These are phyloP conservation scores for Lentinus brumalis DNA, from an alignment of 768 basidiomycete species.

Conservation along the genomic window DNA sequence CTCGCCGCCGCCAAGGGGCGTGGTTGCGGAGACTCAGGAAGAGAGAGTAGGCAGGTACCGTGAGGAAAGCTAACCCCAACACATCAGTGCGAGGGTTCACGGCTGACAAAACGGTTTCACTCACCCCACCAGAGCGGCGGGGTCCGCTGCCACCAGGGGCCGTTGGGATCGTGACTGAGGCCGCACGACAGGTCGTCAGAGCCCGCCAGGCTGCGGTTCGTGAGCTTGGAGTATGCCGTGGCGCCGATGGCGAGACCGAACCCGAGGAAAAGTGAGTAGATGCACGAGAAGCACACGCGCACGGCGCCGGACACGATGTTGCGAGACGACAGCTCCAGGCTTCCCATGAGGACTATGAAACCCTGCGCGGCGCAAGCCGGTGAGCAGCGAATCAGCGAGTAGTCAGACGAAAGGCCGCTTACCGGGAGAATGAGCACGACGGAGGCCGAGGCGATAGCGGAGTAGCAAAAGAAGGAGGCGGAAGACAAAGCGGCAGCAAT, in stretches of 20 bases:
- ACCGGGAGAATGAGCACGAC: conserved; percentile 83
- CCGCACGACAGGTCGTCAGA: conserved; percentile 64
- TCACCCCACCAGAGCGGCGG: conserved; percentile 74
- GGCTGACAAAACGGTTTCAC: conserved; percentile 20
- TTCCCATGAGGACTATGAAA: conserved; percentile 70
- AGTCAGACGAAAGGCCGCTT: conserved; percentile 22
- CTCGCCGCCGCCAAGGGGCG: conserved; percentile 56
- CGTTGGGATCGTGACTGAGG: conserved; percentile 52
- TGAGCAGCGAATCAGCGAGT: background rate
- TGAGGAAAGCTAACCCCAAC: conserved; percentile 55
- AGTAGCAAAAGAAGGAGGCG: conserved; percentile 74
- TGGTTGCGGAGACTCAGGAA: conserved; percentile 68
- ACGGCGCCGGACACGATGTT: conserved; percentile 87
- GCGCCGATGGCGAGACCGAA: conserved; percentile 85
- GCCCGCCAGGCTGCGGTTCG: conserved; percentile 46
- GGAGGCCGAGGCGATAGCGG: conserved; percentile 74
- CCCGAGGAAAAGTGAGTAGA: conserved; percentile 74
- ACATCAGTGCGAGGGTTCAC: background rate
- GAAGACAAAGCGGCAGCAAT: conserved; percentile 62
- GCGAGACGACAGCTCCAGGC: conserved; percentile 77
- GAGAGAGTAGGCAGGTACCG: conserved; percentile 69
- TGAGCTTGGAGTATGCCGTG: conserved; percentile 62
- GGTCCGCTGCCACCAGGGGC: conserved; percentile 75
- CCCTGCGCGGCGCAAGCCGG: conserved; percentile 37
- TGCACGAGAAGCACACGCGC: conserved; percentile 74